Base-by-base conservation (phyloP, 2,329 filamentous ascomycete genomes). In the Rasamsonia emersonii region DNA sequence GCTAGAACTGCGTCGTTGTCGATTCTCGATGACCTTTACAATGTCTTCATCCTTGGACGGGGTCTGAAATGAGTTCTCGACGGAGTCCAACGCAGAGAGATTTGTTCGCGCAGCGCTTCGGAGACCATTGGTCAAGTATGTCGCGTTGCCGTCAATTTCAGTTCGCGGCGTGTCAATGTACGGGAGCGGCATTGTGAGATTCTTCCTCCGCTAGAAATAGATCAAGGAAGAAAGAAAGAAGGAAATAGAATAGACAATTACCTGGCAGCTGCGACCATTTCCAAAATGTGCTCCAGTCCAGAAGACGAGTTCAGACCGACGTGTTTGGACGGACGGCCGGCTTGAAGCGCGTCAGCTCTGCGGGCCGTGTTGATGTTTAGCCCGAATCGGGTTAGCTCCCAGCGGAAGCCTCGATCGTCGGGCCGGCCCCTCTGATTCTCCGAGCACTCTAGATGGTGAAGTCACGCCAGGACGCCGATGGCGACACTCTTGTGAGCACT, bases 111-210 rank as follows among this genome's bases (percentile, higher is more conserved):
- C 54, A 28, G 48, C 56, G 43, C 60, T 64, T 51, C 86, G 79
- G 47, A 77, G 67, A 64, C 62, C 73, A 61, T 60, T 77, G 67
- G 58, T 76, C 41, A 93, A 68, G 59, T 80, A 89, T 44, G 86
- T 93, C 60, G 77, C 78, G 71, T 95, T 86, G 52, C 82, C 86
- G 45, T 79, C 61, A 51, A 86, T 82, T 49, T 64, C 58, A 40
- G 86, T 93, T 55, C 82, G 80, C 50, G 89, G 89, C 47, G 88
- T 93, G 62, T 91, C 82, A 61, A 93, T 71, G 51, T 78, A 79
- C 24, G 74, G 72, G 43, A 73, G 71, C 37, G 71, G 73, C 79
- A 84, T 84, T 46, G 50, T 65, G 57, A 37, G 38, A 33, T 43
- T 23, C 41, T 38, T 24, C 37, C 41, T 28, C 38, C 44, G 27